phyloP scores from a whole-genome alignment of 768 basidiomycete species.

The Lyophyllum semitale region DNA sequence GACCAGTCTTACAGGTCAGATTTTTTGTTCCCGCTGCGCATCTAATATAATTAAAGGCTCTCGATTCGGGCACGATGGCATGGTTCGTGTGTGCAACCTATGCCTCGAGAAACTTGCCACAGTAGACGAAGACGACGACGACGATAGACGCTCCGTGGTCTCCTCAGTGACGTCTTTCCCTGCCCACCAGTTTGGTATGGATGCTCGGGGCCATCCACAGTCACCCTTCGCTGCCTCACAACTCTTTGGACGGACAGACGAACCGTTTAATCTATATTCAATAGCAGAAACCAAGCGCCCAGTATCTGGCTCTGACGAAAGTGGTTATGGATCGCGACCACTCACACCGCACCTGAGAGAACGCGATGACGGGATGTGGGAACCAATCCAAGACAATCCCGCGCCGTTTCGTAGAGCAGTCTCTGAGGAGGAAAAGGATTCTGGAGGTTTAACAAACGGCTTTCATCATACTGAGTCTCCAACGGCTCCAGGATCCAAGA shows the following conservation, averaged over 20 bases:
- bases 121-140: slow-evolving; percentile 88
- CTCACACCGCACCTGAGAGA: slow-evolving; percentile 46
- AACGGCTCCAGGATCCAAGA: slow-evolving; percentile 44
- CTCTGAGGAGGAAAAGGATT: slow-evolving; percentile 75
- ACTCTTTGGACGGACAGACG: slow-evolving; percentile 76
- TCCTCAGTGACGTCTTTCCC: slow-evolving; percentile 75
- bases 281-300: slow-evolving; percentile 74
- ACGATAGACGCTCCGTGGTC: slow-evolving; percentile 78
- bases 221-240: slow-evolving; percentile 90
- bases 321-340: slow-evolving; percentile 51
- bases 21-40: slow-evolving; percentile 96
- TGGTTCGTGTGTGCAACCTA: slow-evolving; percentile 93
- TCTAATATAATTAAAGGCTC: slow-evolving; percentile 95
- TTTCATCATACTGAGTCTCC: slow-evolving; percentile 48
- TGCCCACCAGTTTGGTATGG: slow-evolving; percentile 71
- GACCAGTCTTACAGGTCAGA: slow-evolving; percentile 63
- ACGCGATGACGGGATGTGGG: slow-evolving; percentile 47
- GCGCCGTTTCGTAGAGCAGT: slow-evolving; percentile 78
- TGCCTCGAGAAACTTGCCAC: slow-evolving; percentile 92
- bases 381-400: slow-evolving; percentile 53
- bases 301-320: slow-evolving; percentile 55
- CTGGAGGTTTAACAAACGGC: slow-evolving; percentile 38
- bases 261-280: slow-evolving; percentile 80
- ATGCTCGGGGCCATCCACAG: slow-evolving; percentile 57
- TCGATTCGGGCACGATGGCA: slow-evolving; percentile 93